A percentile compares a stretch with the other conserved stretches of the same genome.
phyloP scores from a whole-genome alignment of 1,139 yeast genomes.

The Trichomonascaceae sp. region DNA sequence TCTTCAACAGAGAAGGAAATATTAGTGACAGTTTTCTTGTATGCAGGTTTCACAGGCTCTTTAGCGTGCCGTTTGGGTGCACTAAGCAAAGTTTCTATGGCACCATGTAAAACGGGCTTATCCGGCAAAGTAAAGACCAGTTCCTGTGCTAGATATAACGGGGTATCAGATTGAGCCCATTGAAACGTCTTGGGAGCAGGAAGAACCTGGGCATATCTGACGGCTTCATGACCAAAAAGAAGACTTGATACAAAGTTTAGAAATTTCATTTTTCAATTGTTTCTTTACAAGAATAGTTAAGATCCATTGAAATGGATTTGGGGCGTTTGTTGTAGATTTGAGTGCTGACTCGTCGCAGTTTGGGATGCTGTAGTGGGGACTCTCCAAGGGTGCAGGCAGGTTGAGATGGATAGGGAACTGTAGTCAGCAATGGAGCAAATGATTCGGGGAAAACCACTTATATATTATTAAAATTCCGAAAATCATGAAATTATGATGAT shows the following conservation, averaged over 20 bases:
- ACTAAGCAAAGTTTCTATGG: not conserved
- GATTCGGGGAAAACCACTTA: no score
- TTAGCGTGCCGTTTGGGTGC: not conserved
- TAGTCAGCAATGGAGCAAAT: no score
- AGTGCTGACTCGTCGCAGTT: no score
- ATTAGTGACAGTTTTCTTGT: not conserved
- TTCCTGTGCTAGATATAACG: not conserved
- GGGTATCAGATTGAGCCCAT: conserved; percentile 4
- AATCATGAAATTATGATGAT: no score
- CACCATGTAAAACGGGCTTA: not conserved
- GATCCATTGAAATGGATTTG: not conserved
- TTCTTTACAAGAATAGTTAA: no score
- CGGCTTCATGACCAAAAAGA: not conserved
- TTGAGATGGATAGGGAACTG: no score
- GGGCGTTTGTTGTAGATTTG: not conserved
- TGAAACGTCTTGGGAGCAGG: conserved; percentile 5
- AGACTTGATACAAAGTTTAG: not conserved
- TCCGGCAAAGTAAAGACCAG: conserved; percentile 1
- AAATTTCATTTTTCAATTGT: conserved; percentile 1
- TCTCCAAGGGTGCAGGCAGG: no score
- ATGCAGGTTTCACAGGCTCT: not conserved
- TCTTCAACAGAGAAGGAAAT: conserved; percentile 21
- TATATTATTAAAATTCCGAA: no score
- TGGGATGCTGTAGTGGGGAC: no score
- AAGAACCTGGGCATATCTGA: conserved; percentile 4